phyloP scores from a whole-genome alignment of 441 rosid genomes.

The Dalechampia spathulata region DNA sequence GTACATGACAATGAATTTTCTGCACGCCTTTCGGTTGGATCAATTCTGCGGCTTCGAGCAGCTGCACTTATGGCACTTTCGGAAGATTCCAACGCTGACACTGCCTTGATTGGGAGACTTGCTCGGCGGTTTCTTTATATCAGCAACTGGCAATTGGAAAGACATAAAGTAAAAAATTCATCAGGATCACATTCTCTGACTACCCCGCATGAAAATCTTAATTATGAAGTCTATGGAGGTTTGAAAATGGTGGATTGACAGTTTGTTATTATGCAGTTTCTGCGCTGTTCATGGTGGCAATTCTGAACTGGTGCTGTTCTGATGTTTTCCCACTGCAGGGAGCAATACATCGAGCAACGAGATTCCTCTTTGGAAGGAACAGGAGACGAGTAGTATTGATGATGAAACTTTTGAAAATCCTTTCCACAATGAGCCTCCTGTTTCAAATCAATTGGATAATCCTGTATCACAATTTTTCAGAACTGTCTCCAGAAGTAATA shows the following conservation, averaged over 20 bases:
- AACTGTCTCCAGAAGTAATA: slow-evolving; percentile 36
- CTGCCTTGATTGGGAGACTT: slow-evolving; percentile 52
- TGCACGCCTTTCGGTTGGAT: slow-evolving; percentile 84
- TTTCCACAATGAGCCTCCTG: slow-evolving; percentile 17
- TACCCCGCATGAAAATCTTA: slow-evolving; percentile 10
- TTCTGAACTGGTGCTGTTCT: too few species aligned
- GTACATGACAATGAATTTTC: slow-evolving; percentile 84
- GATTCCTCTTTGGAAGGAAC: slow-evolving; percentile 19
- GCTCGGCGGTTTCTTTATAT: slow-evolving; percentile 56
- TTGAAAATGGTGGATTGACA: slow-evolving; percentile 11
- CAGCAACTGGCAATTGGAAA: slow-evolving; percentile 26
- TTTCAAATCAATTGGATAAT: slow-evolving; percentile 27
- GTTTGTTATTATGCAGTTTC: not conserved
- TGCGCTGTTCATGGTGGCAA: too few species aligned
- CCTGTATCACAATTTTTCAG: slow-evolving; percentile 57
- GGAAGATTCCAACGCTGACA: slow-evolving; percentile 55
- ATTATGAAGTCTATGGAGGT: slow-evolving; percentile 15
- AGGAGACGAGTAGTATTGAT: slow-evolving; percentile 9
- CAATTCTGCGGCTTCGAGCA: slow-evolving; percentile 76
- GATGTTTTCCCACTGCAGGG: slow-evolving; percentile 30
- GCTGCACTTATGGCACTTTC: slow-evolving; percentile 68
- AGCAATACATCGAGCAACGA: slow-evolving; percentile 14
- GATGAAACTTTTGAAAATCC: slow-evolving; percentile 26
- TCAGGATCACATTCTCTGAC: slow-evolving; percentile 12
- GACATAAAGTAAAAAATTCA: slow-evolving; percentile 13